Percentiles rank a stretch among this genome's conserved stretches.
Evolutionary conservation across 306 rosid genomes (phyloP).

Genomic region (Carpinus viminea): DNA sequence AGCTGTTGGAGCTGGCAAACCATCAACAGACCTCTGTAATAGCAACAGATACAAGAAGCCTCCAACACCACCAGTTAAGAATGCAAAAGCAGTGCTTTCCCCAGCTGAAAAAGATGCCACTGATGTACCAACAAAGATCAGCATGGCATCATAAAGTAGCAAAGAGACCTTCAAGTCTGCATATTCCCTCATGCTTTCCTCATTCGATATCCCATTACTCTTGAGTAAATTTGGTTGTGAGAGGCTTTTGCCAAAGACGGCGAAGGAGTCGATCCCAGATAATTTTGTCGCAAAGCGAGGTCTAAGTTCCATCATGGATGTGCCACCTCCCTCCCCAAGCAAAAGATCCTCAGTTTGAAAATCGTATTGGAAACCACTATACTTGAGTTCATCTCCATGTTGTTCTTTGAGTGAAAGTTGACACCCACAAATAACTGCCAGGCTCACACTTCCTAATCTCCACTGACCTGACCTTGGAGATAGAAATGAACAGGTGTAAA

Average conservation of each 20-base stretch:
- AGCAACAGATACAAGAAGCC: slow-evolving; percentile 85
- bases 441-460: slow-evolving; percentile 67
- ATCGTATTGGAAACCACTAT: slow-evolving; percentile 49
- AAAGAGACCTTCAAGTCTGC: slow-evolving; percentile 76
- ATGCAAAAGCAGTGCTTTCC: slow-evolving; percentile 57
- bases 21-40: slow-evolving; percentile 86
- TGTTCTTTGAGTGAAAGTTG: slow-evolving; percentile 36
- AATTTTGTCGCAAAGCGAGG: slow-evolving; percentile 52
- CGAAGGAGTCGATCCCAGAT: slow-evolving; percentile 45
- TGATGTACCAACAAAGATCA: slow-evolving; percentile 61
- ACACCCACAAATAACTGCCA: slow-evolving; percentile 43
- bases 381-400: slow-evolving; percentile 29
- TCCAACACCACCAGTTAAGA: slow-evolving; percentile 73
- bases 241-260: slow-evolving; percentile 39
- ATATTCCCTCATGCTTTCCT: slow-evolving; percentile 80
- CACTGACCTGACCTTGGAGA: slow-evolving; percentile 86
- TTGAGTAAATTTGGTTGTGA: slow-evolving; percentile 24
- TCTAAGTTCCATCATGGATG: slow-evolving; percentile 72
- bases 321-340: slow-evolving; percentile 73
- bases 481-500: slow-evolving; percentile 26
- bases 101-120: slow-evolving; percentile 52
- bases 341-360: slow-evolving; percentile 59
- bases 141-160: slow-evolving; percentile 71
- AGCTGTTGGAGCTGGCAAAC: slow-evolving; percentile 61
- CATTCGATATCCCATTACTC: slow-evolving; percentile 46